phyloP scores from a whole-genome alignment of 768 basidiomycete species.

The Amanita brunnescens region DNA sequence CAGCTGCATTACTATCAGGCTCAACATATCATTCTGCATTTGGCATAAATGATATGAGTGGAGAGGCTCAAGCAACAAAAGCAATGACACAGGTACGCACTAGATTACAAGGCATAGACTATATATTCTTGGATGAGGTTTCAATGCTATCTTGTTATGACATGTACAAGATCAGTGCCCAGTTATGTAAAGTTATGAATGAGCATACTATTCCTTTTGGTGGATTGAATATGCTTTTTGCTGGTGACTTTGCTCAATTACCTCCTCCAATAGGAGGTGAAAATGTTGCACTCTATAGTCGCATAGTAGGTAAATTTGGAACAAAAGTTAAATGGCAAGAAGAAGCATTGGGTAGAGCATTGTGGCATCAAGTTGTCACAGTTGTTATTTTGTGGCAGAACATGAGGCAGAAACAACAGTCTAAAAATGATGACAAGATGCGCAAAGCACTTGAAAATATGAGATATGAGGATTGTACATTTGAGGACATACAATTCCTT shows the following conservation, averaged over 20 bases:
- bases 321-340: slow-evolving; percentile 9
- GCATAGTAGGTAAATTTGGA: slow-evolving; percentile 1
- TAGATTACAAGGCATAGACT: not conserved
- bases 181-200: not conserved
- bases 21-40: slow-evolving; percentile 8
- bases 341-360: slow-evolving; percentile 16
- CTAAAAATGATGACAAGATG: slow-evolving; percentile 10
- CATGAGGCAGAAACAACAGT: slow-evolving; percentile 19
- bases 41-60: slow-evolving; percentile 7
- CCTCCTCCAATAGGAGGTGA: slow-evolving; percentile 16
- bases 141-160: not conserved
- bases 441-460: slow-evolving; percentile 18
- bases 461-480: slow-evolving; percentile 19
- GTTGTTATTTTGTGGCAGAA: slow-evolving; percentile 25
- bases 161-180: not conserved
- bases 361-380: slow-evolving; percentile 23
- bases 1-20: slow-evolving; percentile 17
- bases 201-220: not conserved
- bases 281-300: slow-evolving; percentile 12
- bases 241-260: slow-evolving; percentile 30
- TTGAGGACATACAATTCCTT: slow-evolving; percentile 20
- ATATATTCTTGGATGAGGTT: not conserved
- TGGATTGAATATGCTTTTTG: slow-evolving; percentile 12
- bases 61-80: not conserved
- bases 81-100: not conserved